These are phyloP conservation scores for Penicillium herquei DNA, from an alignment of 495 filamentous ascomycete genomes.

Conservation along the genomic window DNA sequence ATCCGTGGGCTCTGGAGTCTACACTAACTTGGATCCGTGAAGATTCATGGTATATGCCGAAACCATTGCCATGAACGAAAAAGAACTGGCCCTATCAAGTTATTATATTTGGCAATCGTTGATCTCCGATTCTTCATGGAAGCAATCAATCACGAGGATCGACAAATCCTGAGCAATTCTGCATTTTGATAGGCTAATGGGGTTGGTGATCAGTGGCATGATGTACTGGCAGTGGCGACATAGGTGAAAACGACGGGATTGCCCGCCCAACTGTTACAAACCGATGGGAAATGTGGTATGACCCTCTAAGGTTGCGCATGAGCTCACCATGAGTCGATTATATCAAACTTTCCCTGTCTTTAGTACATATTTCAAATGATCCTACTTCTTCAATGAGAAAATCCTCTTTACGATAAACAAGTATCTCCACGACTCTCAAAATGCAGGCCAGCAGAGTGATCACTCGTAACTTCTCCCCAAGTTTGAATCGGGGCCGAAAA, in stretches of 20 bases:
- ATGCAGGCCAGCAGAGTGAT: slow-evolving; percentile 17
- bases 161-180: not conserved
- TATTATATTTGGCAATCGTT: too few species aligned
- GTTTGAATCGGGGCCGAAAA: slow-evolving; percentile 4
- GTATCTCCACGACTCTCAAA: not conserved
- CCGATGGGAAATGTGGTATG: slow-evolving; percentile 5
- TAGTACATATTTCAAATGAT: not conserved
- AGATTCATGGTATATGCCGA: too few species aligned
- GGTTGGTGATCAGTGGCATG: slow-evolving; percentile 7
- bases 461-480: slow-evolving; percentile 17
- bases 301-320: not conserved
- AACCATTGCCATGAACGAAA: too few species aligned
- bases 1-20: too few species aligned
- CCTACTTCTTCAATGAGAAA: not conserved
- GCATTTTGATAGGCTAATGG: not conserved
- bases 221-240: slow-evolving; percentile 11
- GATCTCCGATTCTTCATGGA: too few species aligned
- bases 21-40: too few species aligned
- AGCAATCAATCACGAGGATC: not conserved
- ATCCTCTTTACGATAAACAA: not conserved
- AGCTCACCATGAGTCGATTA: slow-evolving; percentile 4
- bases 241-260: not conserved
- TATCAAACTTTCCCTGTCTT: not conserved
- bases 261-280: not conserved
- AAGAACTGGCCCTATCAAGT: too few species aligned